phyloP scores from a whole-genome alignment of 345 rosid genomes.

The Camelina neglecta region DNA sequence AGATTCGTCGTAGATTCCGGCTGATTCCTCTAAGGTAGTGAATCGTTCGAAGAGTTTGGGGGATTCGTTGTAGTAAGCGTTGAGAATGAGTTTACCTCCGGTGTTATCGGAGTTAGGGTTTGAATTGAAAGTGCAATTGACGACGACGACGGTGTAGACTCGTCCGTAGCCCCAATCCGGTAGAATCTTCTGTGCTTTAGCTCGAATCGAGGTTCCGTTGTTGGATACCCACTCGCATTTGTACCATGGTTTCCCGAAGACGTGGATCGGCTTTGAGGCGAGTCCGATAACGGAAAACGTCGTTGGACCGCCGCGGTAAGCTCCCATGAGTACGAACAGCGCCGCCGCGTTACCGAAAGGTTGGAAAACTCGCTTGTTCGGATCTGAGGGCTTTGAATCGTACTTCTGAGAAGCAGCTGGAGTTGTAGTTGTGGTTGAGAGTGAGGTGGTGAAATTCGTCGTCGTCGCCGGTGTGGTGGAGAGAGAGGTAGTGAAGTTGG shows the following conservation, averaged over 20 bases:
- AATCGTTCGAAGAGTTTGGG: slow-evolving; percentile 60
- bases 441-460: neutral
- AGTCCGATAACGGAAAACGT: slow-evolving; percentile 82
- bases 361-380: slow-evolving; percentile 68
- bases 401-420: slow-evolving; percentile 27
- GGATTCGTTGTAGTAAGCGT: slow-evolving; percentile 67
- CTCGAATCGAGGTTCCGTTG: slow-evolving; percentile 58
- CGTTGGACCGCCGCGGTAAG: slow-evolving; percentile 76
- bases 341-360: slow-evolving; percentile 88
- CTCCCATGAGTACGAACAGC: slow-evolving; percentile 84
- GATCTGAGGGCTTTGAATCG: slow-evolving; percentile 50
- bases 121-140: slow-evolving; percentile 65
- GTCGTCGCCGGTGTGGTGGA: neutral
- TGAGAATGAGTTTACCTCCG: slow-evolving; percentile 72
- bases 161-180: slow-evolving; percentile 96
- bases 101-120: slow-evolving; percentile 66
- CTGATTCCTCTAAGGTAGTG: slow-evolving; percentile 61
- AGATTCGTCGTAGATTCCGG: slow-evolving; percentile 62
- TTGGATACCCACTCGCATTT: slow-evolving; percentile 83
- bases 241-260: slow-evolving; percentile 72
- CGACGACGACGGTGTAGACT: slow-evolving; percentile 81
- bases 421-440: neutral
- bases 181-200: slow-evolving; percentile 72
- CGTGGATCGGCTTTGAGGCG: slow-evolving; percentile 83
- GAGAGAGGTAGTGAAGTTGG: slow-evolving; percentile 33